Base-by-base conservation (phyloP, 176 grass and related monocot species). In the Oryza punctata region DNA sequence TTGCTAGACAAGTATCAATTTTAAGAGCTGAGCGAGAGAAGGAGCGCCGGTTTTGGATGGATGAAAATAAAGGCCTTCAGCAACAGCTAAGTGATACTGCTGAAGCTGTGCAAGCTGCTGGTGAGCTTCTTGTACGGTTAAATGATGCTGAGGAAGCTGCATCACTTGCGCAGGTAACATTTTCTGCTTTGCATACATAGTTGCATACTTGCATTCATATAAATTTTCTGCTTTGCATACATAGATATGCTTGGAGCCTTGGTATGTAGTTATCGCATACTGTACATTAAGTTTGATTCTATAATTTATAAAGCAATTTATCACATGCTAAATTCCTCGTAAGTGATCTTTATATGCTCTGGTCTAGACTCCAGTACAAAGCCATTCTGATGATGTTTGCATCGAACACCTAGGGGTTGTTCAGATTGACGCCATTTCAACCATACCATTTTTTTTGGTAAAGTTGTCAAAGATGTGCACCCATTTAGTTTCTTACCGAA, bases 21-120 rank as follows among this genome's bases (percentile, higher is more conserved):
- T 41, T 93, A 59, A 89, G 87, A 76, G 79, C 78, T 45, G 84
- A 49, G 24, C 43, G 24, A 73, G 43, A 73, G 24, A 73, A 73
- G 25, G 70, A 73, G 70, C 24, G 24, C 19, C 70, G 43, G 13
- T 73, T 46, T 49, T 73, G 70, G 70, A 73, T 44, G 70, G 70
- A 73, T 50, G 44, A 93, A 73, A 93, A 81, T 67, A 93, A 67
- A 81, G 76, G 84, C 59, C 84, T 93, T 73, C 84, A 93, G 87
- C 54, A 70, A 6, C 91, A 87, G 37, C 43, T 93, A 65, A 77
- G 87, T 65, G 91, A 93, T 76, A 93, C 88, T 35, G 91, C 87
- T 67, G 91, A 93, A 71, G 91, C 91, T 64, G 84, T 93, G 57
- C 91, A 93, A 41, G 91, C 91, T 44, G 91, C 91, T 33, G 91